phyloP scores from a whole-genome alignment of 1,284 basidiomycete species.

The Meripilus lineatus region DNA sequence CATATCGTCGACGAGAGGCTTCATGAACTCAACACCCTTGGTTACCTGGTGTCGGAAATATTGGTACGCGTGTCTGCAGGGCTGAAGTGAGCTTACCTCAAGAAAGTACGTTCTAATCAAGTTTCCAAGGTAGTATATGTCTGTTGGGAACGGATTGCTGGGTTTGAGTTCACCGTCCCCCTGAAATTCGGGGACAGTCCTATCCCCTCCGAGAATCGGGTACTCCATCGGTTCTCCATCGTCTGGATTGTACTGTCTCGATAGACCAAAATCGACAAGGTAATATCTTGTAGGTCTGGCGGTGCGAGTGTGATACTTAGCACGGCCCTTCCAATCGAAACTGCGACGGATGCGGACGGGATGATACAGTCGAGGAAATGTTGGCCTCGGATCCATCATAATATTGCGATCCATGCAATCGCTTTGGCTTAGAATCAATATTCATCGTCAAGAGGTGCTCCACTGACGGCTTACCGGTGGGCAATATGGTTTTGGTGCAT shows the following conservation, averaged over 20 bases:
- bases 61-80: background rate
- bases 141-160: slow-evolving; percentile 5
- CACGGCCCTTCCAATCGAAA: slow-evolving; percentile 15
- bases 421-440: slow-evolving; percentile 20
- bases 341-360: slow-evolving; percentile 11
- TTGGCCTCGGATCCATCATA: slow-evolving; percentile 32
- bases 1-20: too few relatives aligned
- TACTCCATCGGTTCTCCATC: slow-evolving; percentile 11
- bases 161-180: background rate
- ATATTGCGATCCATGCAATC: slow-evolving; percentile 34
- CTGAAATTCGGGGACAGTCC: slow-evolving; percentile 14
- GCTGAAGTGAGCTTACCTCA: too few relatives aligned
- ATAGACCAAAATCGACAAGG: slow-evolving; percentile 31
- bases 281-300: slow-evolving; percentile 27
- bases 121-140: too few relatives aligned
- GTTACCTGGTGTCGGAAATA: too few relatives aligned
- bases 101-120: slow-evolving; percentile 13
- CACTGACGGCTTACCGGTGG: slow-evolving; percentile 9
- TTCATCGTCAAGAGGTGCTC: background rate
- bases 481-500: too few relatives aligned
- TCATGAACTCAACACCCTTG: too few relatives aligned
- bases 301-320: slow-evolving; percentile 23
- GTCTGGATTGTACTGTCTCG: slow-evolving; percentile 18
- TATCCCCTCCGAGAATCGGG: slow-evolving; percentile 8
- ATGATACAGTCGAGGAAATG: slow-evolving; percentile 25